These are phyloP conservation scores for Chalciporus sphaerocephalus DNA, from an alignment of 768 basidiomycete genomes.

Conservation along the genomic window DNA sequence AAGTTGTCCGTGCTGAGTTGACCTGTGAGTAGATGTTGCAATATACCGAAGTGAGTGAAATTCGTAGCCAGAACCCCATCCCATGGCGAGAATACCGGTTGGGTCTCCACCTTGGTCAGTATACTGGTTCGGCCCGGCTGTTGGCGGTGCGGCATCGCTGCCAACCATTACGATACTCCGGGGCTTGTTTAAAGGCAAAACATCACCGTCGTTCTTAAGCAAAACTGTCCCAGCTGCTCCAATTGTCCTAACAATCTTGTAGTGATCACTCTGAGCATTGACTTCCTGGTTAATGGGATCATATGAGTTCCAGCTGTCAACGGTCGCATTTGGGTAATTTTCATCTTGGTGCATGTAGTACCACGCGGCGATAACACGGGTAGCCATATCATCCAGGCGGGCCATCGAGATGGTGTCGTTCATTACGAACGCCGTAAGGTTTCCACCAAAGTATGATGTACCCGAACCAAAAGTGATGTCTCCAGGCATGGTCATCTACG, in stretches of 20 bases:
- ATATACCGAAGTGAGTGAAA: not conserved
- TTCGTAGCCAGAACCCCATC: slow-evolving; percentile 78
- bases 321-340: slow-evolving; percentile 23
- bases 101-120: slow-evolving; percentile 52
- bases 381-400: slow-evolving; percentile 68
- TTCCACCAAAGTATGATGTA: slow-evolving; percentile 53
- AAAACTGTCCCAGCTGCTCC: slow-evolving; percentile 64
- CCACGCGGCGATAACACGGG: slow-evolving; percentile 66
- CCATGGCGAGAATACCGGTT: slow-evolving; percentile 79
- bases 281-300: slow-evolving; percentile 39
- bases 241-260: slow-evolving; percentile 51
- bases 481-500: slow-evolving; percentile 71
- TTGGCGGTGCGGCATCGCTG: slow-evolving; percentile 59
- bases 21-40: not conserved
- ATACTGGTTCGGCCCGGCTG: slow-evolving; percentile 67
- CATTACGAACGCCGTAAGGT: slow-evolving; percentile 54
- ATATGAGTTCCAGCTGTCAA: slow-evolving; percentile 26
- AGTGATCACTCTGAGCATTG: slow-evolving; percentile 56
- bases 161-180: slow-evolving; percentile 60
- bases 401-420: slow-evolving; percentile 54
- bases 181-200: slow-evolving; percentile 56
- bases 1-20: slow-evolving; percentile 54
- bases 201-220: slow-evolving; percentile 57
- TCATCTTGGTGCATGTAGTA: slow-evolving; percentile 37
- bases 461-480: slow-evolving; percentile 42